Evolutionary conservation across 2,329 filamentous ascomycete species (phyloP).

Genomic region (Fusarium torulosum): DNA sequence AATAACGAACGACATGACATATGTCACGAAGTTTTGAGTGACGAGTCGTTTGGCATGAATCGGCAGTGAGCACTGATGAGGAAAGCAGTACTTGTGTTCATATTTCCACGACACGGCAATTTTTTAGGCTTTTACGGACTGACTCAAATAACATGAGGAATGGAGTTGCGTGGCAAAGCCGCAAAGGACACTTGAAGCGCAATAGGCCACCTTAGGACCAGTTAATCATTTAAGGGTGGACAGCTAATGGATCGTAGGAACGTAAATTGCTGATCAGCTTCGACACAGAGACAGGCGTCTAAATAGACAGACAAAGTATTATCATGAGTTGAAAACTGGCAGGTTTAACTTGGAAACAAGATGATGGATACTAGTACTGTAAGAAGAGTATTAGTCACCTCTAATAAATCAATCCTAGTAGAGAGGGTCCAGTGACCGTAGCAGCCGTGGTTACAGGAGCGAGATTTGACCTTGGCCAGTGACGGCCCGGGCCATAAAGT

Average conservation of each 20-base stretch:
- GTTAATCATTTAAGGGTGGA: conserved; percentile 10
- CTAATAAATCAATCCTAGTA: neutral
- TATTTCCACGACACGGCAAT: neutral
- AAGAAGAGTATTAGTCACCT: neutral
- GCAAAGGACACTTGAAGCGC: conserved; percentile 31
- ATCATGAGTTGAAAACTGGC: neutral
- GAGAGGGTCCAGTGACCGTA: neutral
- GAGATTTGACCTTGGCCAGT: conserved; percentile 11
- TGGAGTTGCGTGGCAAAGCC: conserved; percentile 36
- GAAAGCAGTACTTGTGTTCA: neutral
- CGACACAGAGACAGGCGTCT: neutral
- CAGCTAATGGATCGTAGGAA: conserved; percentile 27
- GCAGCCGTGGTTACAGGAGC: neutral
- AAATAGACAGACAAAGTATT: too few relatives aligned
- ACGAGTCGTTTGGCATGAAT: too few relatives aligned
- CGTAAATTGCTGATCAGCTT: conserved; percentile 1
- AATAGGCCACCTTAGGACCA: conserved; percentile 18
- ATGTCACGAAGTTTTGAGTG: neutral
- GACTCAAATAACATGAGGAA: conserved; percentile 24
- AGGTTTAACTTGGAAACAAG: neutral
- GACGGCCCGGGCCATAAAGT: conserved; percentile 31
- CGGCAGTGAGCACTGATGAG: neutral
- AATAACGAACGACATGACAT: neutral
- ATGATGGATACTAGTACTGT: too few relatives aligned
- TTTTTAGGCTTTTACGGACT: neutral